phyloP scores from a whole-genome alignment of 768 basidiomycete species.

The Tulasnella sp. region DNA sequence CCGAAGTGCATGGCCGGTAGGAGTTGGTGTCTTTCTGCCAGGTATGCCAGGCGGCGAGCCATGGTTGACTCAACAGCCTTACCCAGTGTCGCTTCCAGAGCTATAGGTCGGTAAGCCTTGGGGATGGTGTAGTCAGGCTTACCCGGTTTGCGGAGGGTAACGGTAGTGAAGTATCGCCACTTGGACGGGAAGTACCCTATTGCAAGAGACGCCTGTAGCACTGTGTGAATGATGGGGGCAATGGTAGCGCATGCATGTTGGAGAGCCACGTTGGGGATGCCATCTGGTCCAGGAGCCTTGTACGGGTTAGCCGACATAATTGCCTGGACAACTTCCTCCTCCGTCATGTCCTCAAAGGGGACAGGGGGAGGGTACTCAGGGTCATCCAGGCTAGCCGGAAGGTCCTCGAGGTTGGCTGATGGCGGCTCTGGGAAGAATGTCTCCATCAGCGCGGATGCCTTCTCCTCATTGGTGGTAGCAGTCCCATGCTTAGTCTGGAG shows the following conservation, averaged over 20 bases:
- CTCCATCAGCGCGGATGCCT: slow-evolving; percentile 4
- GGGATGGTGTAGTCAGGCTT: slow-evolving; percentile 12
- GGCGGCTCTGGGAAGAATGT: slow-evolving; percentile 8
- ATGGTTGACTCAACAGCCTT: slow-evolving; percentile 8
- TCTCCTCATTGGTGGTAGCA: neutral
- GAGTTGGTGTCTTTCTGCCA: neutral
- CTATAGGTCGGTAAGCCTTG: slow-evolving; percentile 16
- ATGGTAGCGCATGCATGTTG: too few relatives aligned
- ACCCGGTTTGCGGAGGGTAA: slow-evolving; percentile 14
- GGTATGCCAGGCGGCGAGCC: neutral
- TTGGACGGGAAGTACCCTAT: neutral
- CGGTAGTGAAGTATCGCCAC: slow-evolving; percentile 2
- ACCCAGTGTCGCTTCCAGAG: slow-evolving; percentile 1
- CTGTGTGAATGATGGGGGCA: neutral
- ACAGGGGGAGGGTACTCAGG: neutral
- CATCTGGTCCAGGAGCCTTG: slow-evolving; percentile 18
- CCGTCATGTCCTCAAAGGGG: neutral
- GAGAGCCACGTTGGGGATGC: slow-evolving; percentile 11
- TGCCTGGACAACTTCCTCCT: slow-evolving; percentile 2
- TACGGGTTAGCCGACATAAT: neutral
- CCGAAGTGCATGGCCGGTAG: slow-evolving; percentile 15
- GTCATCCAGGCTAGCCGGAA: neutral
- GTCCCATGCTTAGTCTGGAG: neutral
- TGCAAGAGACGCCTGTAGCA: neutral
- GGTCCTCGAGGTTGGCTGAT: neutral